phyloP scores from a whole-genome alignment of 371 early-diverging fungal species.

The Syncephalastrum monosporum region DNA sequence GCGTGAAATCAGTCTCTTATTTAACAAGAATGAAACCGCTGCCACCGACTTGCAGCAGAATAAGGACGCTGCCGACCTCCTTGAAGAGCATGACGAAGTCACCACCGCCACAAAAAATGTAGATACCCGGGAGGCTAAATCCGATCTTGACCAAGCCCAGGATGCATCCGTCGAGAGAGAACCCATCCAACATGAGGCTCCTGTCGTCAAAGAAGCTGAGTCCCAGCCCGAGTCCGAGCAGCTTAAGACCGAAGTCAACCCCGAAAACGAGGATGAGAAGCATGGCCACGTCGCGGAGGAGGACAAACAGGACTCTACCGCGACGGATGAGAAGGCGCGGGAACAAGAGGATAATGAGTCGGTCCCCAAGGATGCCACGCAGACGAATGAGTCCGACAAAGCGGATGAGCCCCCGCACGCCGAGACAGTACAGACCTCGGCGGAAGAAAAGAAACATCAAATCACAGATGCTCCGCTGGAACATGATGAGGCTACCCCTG shows the following conservation, averaged over 20 bases:
- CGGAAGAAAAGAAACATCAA: not conserved
- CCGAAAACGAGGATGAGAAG: not conserved
- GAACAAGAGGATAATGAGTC: not conserved
- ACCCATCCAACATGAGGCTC: not conserved
- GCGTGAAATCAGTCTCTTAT: conserved; percentile 67
- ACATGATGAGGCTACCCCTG: too few relatives aligned
- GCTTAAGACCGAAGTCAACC: not conserved
- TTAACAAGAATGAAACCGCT: conserved; percentile 18
- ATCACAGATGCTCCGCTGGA: not conserved
- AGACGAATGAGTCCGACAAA: not conserved
- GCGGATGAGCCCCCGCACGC: not conserved
- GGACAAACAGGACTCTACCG: not conserved
- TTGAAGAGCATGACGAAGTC: conserved; percentile 5
- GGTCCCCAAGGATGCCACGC: too few relatives aligned
- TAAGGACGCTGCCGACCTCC: not conserved
- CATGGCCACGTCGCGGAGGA: not conserved
- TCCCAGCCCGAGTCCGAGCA: not conserved
- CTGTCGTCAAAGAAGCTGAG: not conserved
- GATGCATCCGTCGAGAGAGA: not conserved
- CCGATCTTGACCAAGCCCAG: not conserved
- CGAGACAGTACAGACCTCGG: not conserved
- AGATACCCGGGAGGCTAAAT: not conserved
- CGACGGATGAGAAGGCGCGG: not conserved
- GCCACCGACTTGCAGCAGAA: not conserved
- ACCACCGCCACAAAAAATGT: not conserved